Evolutionary conservation across 495 filamentous ascomycete species (phyloP).

Genomic region (Filosporella fistucella): DNA sequence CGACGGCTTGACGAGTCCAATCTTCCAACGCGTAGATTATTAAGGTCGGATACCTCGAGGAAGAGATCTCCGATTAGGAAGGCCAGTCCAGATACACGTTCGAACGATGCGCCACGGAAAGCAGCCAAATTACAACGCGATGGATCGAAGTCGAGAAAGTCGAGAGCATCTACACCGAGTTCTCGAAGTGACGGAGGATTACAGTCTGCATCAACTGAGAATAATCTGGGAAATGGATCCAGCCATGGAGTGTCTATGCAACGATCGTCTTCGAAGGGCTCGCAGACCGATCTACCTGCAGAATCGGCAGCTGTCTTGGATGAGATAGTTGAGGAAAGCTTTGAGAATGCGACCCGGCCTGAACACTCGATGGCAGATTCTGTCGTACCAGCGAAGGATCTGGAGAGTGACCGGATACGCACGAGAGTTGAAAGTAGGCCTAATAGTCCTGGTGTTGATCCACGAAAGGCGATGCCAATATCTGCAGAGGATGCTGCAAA

Average conservation of each 20-base stretch:
- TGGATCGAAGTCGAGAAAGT: slow-evolving; percentile 20
- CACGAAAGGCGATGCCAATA: slow-evolving; percentile 18
- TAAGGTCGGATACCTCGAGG: slow-evolving; percentile 35
- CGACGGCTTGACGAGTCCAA: slow-evolving; percentile 66
- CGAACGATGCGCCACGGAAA: slow-evolving; percentile 22
- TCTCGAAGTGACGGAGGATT: slow-evolving; percentile 11
- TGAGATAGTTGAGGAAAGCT: slow-evolving; percentile 15
- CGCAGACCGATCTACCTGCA: slow-evolving; percentile 19
- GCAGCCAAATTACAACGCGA: slow-evolving; percentile 21
- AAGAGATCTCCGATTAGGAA: slow-evolving; percentile 23
- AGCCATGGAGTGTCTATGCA: slow-evolving; percentile 14
- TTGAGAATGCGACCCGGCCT: slow-evolving; percentile 15
- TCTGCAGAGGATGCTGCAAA: slow-evolving; percentile 21
- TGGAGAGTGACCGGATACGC: slow-evolving; percentile 20
- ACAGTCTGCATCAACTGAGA: slow-evolving; percentile 4
- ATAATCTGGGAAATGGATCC: slow-evolving; percentile 9
- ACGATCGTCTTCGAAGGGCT: slow-evolving; percentile 21
- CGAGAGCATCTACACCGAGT: slow-evolving; percentile 16
- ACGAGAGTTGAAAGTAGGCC: slow-evolving; percentile 17
- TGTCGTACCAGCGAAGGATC: slow-evolving; percentile 49
- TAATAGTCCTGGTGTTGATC: slow-evolving; percentile 26
- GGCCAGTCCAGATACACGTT: slow-evolving; percentile 22
- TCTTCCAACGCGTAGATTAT: slow-evolving; percentile 53
- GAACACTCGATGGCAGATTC: slow-evolving; percentile 13
- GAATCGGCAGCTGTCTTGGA: slow-evolving; percentile 14